A percentile compares a stretch with the other conserved stretches of the same genome.
Evolutionary conservation across 441 rosid species (phyloP).

Genomic region (Adansonia madagascariensis): DNA sequence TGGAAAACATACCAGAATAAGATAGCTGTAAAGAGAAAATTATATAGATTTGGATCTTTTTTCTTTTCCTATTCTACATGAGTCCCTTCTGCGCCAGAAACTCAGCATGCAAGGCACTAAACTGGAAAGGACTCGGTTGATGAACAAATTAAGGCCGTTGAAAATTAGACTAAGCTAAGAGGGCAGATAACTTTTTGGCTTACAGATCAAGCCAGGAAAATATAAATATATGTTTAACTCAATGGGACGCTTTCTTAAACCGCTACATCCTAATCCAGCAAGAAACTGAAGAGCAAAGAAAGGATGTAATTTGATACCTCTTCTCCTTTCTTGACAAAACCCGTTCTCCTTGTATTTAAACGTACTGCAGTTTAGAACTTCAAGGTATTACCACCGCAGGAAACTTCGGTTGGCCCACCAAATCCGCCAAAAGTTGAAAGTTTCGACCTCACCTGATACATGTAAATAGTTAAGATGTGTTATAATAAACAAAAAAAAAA

Average conservation of each 20-base stretch:
- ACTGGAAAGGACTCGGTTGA: neutral
- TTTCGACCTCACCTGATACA: conserved; percentile 78
- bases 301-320: conserved; percentile 53
- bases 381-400: conserved; percentile 95
- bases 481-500: neutral
- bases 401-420: conserved; percentile 91
- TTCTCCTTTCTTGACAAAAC: conserved; percentile 81
- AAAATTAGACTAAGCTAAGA: neutral
- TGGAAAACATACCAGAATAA: conserved; percentile 23
- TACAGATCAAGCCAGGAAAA: neutral
- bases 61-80: neutral
- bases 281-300: neutral
- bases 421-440: conserved; percentile 75
- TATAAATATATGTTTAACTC: neutral
- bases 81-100: neutral
- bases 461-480: conserved; percentile 13
- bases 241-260: neutral
- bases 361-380: conserved; percentile 97
- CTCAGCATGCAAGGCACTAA: neutral
- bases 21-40: neutral
- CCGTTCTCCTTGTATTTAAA: conserved; percentile 66
- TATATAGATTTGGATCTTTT: neutral
- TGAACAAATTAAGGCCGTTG: neutral
- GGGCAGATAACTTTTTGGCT: neutral
- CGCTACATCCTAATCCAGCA: neutral